Conservation (phyloP, 345 rosid species). For the Citropsis articulata region DNA sequence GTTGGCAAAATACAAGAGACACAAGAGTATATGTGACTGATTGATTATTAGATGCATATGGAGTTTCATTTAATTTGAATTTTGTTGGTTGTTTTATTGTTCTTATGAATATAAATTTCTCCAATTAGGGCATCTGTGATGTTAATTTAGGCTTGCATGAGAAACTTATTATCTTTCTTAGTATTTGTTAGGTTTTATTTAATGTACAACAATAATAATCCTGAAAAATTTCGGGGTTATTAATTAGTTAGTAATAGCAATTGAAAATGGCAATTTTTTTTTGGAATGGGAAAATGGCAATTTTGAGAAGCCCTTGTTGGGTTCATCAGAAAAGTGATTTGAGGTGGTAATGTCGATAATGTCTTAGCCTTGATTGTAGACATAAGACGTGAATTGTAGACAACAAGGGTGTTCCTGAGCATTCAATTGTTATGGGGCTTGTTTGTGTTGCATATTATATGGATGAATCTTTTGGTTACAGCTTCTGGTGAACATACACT, state of each 20-base stretch:
- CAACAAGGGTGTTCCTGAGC: not conserved
- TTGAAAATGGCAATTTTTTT: no score
- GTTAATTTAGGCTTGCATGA: not conserved
- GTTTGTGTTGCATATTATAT: not conserved
- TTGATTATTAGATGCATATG: not conserved
- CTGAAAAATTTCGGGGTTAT: not conserved
- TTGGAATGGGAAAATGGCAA: no score
- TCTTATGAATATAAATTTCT: not conserved
- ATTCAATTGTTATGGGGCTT: not conserved
- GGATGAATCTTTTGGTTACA: not conserved
- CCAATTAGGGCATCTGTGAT: not conserved
- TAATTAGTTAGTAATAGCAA: not conserved
- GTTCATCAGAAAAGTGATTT: not conserved
- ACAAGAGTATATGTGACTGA: not conserved
- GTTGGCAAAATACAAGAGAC: not conserved
- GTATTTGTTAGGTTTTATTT: no score
- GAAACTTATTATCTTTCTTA: not conserved
- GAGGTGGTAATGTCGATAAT: not conserved
- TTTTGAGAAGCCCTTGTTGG: not conserved
- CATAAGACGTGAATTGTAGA: no score
- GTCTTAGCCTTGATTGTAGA: not conserved
- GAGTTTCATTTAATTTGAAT: not conserved
- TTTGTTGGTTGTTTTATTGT: not conserved
- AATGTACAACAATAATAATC: no score
- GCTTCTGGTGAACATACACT: not conserved